Evolutionary conservation across 2,329 filamentous ascomycete genomes (phyloP).

Genomic region (Fusarium subglutinans): DNA sequence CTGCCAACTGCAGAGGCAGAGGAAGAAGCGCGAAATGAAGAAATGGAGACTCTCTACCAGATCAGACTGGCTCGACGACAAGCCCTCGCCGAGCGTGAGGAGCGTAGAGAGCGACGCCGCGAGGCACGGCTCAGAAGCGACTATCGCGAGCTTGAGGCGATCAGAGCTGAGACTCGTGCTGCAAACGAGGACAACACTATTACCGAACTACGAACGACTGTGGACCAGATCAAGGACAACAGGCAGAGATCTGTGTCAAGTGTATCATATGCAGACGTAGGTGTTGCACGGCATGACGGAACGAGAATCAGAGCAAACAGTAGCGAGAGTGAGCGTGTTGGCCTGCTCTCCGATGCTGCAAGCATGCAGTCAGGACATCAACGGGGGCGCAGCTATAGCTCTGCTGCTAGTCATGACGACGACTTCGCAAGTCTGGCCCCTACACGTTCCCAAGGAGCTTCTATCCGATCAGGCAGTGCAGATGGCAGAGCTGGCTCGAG

Average conservation of each 20-base stretch:
- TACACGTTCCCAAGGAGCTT: constrained; percentile 53
- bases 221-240: constrained; percentile 65
- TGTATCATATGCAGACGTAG: constrained; percentile 80
- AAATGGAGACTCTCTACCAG: constrained; percentile 94
- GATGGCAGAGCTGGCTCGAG: constrained; percentile 58
- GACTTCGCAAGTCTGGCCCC: constrained; percentile 54
- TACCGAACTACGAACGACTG: constrained; percentile 65
- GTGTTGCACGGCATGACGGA: constrained; percentile 80
- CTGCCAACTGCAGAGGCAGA: constrained; percentile 83
- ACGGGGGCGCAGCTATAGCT: constrained; percentile 55
- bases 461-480: constrained; percentile 52
- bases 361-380: constrained; percentile 61
- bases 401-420: constrained; percentile 63
- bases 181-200: constrained; percentile 59
- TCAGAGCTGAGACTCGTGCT: constrained; percentile 66
- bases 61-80: constrained; percentile 81
- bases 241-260: constrained; percentile 76
- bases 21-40: constrained; percentile 80
- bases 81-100: constrained; percentile 80
- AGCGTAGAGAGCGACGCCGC: constrained; percentile 72
- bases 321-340: constrained; percentile 75
- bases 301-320: constrained; percentile 78
- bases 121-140: constrained; percentile 80
- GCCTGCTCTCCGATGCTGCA: constrained; percentile 76
- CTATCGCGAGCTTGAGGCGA: constrained; percentile 70